These are phyloP conservation scores for Dactylella cylindrospora DNA, from an alignment of 2,329 filamentous ascomycete genomes.

Conservation along the genomic window DNA sequence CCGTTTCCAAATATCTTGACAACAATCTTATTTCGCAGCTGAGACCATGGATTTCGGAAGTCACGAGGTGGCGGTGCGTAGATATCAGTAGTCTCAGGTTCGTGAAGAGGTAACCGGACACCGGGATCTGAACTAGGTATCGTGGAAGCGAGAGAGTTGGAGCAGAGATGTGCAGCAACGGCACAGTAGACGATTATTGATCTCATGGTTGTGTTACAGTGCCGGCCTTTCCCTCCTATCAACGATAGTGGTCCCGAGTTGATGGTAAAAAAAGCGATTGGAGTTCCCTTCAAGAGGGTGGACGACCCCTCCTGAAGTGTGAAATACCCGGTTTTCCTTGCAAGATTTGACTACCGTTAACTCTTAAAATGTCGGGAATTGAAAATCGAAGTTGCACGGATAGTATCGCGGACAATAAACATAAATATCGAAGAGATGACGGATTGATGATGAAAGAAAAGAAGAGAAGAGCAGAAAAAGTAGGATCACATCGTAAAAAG, in stretches of 20 bases:
- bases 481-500: neutral
- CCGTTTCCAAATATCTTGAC: constrained; percentile 47
- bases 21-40: constrained; percentile 46
- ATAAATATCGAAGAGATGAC: neutral
- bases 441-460: neutral
- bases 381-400: too few relatives aligned
- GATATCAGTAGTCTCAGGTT: constrained; percentile 36
- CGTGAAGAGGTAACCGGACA: constrained; percentile 33
- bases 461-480: neutral
- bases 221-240: constrained; percentile 14
- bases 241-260: neutral
- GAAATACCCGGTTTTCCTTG: too few relatives aligned
- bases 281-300: constrained; percentile 37
- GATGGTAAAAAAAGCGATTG: constrained; percentile 13
- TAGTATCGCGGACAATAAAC: neutral
- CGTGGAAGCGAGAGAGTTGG: constrained; percentile 25
- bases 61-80: constrained; percentile 27
- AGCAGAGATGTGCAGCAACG: constrained; percentile 37
- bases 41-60: constrained; percentile 34
- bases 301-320: constrained; percentile 13
- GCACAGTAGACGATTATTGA: constrained; percentile 39
- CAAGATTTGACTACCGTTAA: too few relatives aligned
- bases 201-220: constrained; percentile 17
- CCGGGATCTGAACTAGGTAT: constrained; percentile 34
- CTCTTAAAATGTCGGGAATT: too few relatives aligned